Evolutionary conservation across 805 yeast species (phyloP).

Genomic region (Saccharomycopsis amapae): DNA sequence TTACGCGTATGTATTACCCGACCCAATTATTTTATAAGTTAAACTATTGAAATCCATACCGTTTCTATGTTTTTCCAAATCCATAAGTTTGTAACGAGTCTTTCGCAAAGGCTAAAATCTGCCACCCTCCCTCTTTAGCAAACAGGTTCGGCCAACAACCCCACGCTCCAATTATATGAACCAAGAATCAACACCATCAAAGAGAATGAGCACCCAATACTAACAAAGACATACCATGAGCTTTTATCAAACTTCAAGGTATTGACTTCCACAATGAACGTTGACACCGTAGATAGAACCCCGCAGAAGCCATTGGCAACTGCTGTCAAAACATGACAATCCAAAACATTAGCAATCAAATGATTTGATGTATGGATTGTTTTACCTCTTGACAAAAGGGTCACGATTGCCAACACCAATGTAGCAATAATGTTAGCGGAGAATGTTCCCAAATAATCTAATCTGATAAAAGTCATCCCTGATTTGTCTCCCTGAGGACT

Average conservation of each 20-base stretch:
- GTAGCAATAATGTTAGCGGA: slow-evolving; percentile 43
- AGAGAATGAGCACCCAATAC: slow-evolving; percentile 42
- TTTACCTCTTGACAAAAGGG: slow-evolving; percentile 40
- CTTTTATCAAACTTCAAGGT: slow-evolving; percentile 32
- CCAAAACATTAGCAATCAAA: slow-evolving; percentile 30
- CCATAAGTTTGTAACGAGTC: not conserved
- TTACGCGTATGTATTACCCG: not conserved
- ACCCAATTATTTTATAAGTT: not conserved
- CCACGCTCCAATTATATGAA: slow-evolving; percentile 56
- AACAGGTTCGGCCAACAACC: slow-evolving; percentile 2
- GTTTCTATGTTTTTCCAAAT: not conserved
- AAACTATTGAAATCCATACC: not conserved
- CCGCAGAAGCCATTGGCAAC: slow-evolving; percentile 66
- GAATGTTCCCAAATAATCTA: slow-evolving; percentile 40
- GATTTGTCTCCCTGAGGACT: not conserved
- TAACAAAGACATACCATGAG: slow-evolving; percentile 43
- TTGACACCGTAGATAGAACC: slow-evolving; percentile 64
- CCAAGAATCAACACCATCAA: slow-evolving; percentile 58
- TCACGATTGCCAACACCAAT: slow-evolving; percentile 36
- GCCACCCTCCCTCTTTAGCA: slow-evolving; percentile 2
- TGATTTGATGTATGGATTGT: not conserved
- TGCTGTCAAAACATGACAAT: slow-evolving; percentile 49
- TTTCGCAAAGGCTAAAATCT: not conserved
- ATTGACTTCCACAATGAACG: slow-evolving; percentile 64
- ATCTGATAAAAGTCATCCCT: not conserved